Percentiles rank a stretch among this genome's conserved stretches.
These are phyloP conservation scores for Mycena maculata DNA, from an alignment of 768 basidiomycete genomes.

Conservation along the genomic window DNA sequence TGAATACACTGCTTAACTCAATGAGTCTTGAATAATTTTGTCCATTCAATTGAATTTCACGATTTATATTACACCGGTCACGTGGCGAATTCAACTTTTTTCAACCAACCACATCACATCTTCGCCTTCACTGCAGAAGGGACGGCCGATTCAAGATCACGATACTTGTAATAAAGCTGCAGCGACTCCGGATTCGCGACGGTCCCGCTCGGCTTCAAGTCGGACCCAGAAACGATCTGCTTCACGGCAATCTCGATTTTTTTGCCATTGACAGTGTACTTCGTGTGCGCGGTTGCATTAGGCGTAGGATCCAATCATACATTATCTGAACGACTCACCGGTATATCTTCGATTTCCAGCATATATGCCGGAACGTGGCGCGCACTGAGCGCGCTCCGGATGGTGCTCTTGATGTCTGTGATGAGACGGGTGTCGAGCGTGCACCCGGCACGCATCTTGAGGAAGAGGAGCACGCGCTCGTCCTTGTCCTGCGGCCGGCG, in stretches of 20 bases:
- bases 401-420: slow-evolving; percentile 63
- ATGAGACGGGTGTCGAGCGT: slow-evolving; percentile 58
- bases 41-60: not conserved
- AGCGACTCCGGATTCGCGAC: slow-evolving; percentile 80
- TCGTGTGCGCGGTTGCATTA: not conserved
- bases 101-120: not conserved
- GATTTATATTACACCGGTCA: too few relatives aligned
- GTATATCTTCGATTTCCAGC: slow-evolving; percentile 73
- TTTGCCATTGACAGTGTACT: slow-evolving; percentile 85
- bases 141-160: slow-evolving; percentile 55
- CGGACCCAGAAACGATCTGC: slow-evolving; percentile 77
- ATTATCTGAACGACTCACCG: slow-evolving; percentile 56
- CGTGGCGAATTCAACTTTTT: too few relatives aligned
- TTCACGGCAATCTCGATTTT: slow-evolving; percentile 86
- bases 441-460: slow-evolving; percentile 69
- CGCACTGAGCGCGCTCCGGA: slow-evolving; percentile 69
- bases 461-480: slow-evolving; percentile 81
- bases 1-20: too few relatives aligned
- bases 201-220: slow-evolving; percentile 76
- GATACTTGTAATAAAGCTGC: slow-evolving; percentile 71
- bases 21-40: too few relatives aligned
- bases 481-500: slow-evolving; percentile 69
- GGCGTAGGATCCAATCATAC: not conserved
- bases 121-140: slow-evolving; percentile 18
- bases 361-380: slow-evolving; percentile 82